Conservation (phyloP, 1,284 basidiomycete species). For the Ustilago xerochloae region DNA sequence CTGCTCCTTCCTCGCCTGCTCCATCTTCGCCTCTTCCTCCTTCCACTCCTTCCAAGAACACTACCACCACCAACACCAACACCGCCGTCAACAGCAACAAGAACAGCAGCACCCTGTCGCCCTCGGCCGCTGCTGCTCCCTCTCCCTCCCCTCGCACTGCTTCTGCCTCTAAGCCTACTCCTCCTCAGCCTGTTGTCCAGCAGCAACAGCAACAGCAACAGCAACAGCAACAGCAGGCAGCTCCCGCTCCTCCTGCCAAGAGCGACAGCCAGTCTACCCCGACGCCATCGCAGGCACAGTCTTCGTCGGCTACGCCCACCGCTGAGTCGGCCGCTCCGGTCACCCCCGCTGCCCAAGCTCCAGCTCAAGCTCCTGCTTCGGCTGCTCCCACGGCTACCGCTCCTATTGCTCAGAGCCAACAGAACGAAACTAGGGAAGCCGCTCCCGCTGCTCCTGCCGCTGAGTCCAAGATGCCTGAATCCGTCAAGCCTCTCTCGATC, state of each 20-base stretch:
- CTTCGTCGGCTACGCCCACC: constrained; percentile 18
- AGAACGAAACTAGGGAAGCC: constrained; percentile 5
- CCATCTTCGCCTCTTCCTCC: constrained; percentile 29
- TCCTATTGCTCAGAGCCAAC: constrained; percentile 7
- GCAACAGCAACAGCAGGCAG: constrained; percentile 3
- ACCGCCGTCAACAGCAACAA: constrained; percentile 6
- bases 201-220: constrained; percentile 2
- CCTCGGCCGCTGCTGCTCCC: constrained; percentile 5
- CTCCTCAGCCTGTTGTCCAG: constrained; percentile 4
- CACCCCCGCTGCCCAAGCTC: background rate
- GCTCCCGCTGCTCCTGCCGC: too few relatives aligned
- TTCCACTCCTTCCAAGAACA: constrained; percentile 36
- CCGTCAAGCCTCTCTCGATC: constrained; percentile 37
- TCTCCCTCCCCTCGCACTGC: constrained; percentile 10
- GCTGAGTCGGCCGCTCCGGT: constrained; percentile 20
- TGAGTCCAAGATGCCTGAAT: constrained; percentile 19
- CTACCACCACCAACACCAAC: constrained; percentile 13
- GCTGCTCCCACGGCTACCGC: constrained; percentile 10
- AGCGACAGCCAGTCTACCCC: constrained; percentile 14
- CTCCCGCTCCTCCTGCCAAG: constrained; percentile 31
- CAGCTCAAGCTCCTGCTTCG: constrained; percentile 1
- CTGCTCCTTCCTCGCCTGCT: constrained; percentile 18
- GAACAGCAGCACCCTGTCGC: background rate
- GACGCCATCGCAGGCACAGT: constrained; percentile 12
- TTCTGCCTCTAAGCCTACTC: constrained; percentile 10